A percentile compares a stretch with the other conserved stretches of the same genome.
Evolutionary conservation across 1,284 basidiomycete genomes (phyloP).

Genomic region (Ustilago xerochloae): DNA sequence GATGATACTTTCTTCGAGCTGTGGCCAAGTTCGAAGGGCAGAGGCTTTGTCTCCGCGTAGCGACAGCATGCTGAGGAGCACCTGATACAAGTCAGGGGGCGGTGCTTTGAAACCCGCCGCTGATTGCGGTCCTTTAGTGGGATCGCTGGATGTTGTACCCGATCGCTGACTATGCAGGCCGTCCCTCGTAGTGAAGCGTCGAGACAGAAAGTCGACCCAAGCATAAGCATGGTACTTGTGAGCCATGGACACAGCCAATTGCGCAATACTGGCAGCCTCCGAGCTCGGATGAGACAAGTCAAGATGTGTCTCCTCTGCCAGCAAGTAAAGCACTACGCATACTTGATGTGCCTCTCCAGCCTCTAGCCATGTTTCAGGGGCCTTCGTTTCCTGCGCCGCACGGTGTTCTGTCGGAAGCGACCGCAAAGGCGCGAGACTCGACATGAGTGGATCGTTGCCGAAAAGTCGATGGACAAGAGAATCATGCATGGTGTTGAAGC

Average conservation of each 20-base stretch:
- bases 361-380: background rate
- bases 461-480: conserved; percentile 16
- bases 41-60: background rate
- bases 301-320: conserved; percentile 47
- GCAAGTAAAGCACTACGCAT: conserved; percentile 42
- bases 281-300: conserved; percentile 14
- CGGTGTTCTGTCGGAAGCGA: too few relatives aligned
- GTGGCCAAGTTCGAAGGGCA: conserved; percentile 17
- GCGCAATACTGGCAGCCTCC: background rate
- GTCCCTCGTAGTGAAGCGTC: background rate
- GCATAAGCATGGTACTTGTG: background rate
- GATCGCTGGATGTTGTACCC: background rate
- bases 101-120: background rate
- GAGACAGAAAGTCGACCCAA: conserved; percentile 16
- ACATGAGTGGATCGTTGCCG: conserved; percentile 18
- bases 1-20: background rate
- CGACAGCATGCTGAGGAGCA: conserved; percentile 10
- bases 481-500: background rate
- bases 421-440: conserved; percentile 7
- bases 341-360: conserved; percentile 5
- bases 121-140: background rate
- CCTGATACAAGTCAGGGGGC: conserved; percentile 14
- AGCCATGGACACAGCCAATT: conserved; percentile 3
- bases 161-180: background rate
- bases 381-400: too few relatives aligned